These are phyloP conservation scores for Volvariella volvacea DNA, from an alignment of 1,284 basidiomycete species.

Conservation along the genomic window DNA sequence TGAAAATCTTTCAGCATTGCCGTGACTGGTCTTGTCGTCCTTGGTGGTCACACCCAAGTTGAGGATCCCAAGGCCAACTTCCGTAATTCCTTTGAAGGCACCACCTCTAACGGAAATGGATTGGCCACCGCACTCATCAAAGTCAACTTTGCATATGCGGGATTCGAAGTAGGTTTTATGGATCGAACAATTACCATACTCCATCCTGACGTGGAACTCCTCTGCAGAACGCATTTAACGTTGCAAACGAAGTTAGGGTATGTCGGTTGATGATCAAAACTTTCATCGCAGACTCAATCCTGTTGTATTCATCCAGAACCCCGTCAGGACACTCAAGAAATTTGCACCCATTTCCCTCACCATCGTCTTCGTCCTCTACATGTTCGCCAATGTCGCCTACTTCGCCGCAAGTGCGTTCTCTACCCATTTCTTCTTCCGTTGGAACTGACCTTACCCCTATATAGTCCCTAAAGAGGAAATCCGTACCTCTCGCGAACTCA, in stretches of 20 bases:
- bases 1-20: slow-evolving; percentile 22
- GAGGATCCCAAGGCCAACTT: slow-evolving; percentile 44
- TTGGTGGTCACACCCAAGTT: slow-evolving; percentile 38
- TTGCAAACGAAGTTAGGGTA: slow-evolving; percentile 35
- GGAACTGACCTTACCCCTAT: slow-evolving; percentile 17
- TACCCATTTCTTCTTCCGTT: neutral
- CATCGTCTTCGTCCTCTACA: slow-evolving; percentile 35
- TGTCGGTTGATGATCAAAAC: neutral
- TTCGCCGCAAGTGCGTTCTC: slow-evolving; percentile 22
- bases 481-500: slow-evolving; percentile 32
- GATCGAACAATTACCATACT: no score
- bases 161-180: slow-evolving; percentile 33
- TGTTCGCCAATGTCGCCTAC: slow-evolving; percentile 43
- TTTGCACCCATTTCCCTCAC: slow-evolving; percentile 37
- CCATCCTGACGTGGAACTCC: no score
- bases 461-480: slow-evolving; percentile 37
- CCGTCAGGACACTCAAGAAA: slow-evolving; percentile 34
- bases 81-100: slow-evolving; percentile 38
- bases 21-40: slow-evolving; percentile 39
- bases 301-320: slow-evolving; percentile 19
- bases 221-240: slow-evolving; percentile 37
- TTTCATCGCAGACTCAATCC: no score
- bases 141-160: slow-evolving; percentile 37
- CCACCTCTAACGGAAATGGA: slow-evolving; percentile 33
- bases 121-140: slow-evolving; percentile 40